Base-by-base conservation (phyloP, 441 rosid species). In the Jatropha multifida region DNA sequence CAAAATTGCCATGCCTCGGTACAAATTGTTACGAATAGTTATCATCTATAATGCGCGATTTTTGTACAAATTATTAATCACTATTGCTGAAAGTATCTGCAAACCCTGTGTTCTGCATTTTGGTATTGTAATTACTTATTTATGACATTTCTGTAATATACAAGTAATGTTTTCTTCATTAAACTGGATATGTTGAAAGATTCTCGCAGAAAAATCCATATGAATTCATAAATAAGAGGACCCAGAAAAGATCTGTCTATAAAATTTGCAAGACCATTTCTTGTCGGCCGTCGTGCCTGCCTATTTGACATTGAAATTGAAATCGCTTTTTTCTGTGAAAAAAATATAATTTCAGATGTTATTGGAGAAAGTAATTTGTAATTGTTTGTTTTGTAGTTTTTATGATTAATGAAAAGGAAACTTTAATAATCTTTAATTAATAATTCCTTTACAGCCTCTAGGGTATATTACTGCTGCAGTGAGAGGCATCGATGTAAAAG, bases 51-150 rank as follows among this genome's bases (percentile, higher is more conserved):
- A 37, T 5, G 60, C 7, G 26, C 9, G 37, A 18, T 18, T 41
- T 64, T 42, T 70, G 42, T 71, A 71, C 40, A 65, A 71, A 23
- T 18, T 10, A 44, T 71, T 65, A 71, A 42, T 55, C 69, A 56
- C 62, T 48, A 41, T 60, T 58, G 42, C 27, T 27, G 44, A 48
- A 69, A 71, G 74, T 56, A 46, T 23, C 58, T 46, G 58, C 26
- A 41, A 69, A 32, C 56, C 32, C 18, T 64, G 15, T 54, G 38
- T 76, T 68, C 37, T 59, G 61, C 68, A 76, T 49, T 68, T 71
- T 64, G 65, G 65, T 65, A 54, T 20, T 56, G 67, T 44, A 61
- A 65, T 71, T 17, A 65, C 48, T 69, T 69, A 27, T 20, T 55
- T 62, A 56, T 32, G 71, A 55, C 7, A 7, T 26, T 61, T 8